Evolutionary conservation across 345 rosid species (phyloP).

Genomic region (Laguncularia racemosa): DNA sequence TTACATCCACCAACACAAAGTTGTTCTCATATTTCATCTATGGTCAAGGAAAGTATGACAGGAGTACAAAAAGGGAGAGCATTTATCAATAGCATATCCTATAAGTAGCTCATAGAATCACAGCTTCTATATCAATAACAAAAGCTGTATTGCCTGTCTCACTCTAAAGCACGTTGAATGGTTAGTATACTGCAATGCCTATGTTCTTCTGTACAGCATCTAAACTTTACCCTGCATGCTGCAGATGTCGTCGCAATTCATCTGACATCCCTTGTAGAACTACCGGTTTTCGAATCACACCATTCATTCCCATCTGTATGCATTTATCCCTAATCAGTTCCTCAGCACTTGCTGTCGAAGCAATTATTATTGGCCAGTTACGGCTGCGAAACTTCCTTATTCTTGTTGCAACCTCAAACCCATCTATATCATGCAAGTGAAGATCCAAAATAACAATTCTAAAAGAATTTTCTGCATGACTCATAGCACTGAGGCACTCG

Average conservation of each 20-base stretch:
- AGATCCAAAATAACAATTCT: conserved; percentile 69
- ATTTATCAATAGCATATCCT: no score
- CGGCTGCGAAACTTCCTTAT: conserved; percentile 72
- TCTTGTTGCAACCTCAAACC: conserved; percentile 81
- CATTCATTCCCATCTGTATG: conserved; percentile 77
- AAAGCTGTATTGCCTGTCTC: no score
- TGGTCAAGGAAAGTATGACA: no score
- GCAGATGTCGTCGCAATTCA: conserved; percentile 69
- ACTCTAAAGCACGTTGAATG: no score
- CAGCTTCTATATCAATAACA: no score
- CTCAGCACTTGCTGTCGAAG: conserved; percentile 82
- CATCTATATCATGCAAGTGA: conserved; percentile 92
- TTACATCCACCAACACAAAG: no score
- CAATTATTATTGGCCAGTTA: conserved; percentile 79
- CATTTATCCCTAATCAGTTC: conserved; percentile 70
- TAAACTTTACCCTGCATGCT: conserved; percentile 45
- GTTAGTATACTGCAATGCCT: no score
- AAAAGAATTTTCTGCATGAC: conserved; percentile 47
- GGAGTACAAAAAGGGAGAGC: no score
- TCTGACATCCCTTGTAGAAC: conserved; percentile 71
- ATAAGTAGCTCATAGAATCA: no score
- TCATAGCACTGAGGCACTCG: conserved; percentile 68
- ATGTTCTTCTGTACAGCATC: no score
- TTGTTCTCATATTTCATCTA: no score
- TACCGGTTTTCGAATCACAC: conserved; percentile 82